These are phyloP conservation scores for Alternaria rosae DNA, from an alignment of 2,329 filamentous ascomycete species.

Conservation along the genomic window DNA sequence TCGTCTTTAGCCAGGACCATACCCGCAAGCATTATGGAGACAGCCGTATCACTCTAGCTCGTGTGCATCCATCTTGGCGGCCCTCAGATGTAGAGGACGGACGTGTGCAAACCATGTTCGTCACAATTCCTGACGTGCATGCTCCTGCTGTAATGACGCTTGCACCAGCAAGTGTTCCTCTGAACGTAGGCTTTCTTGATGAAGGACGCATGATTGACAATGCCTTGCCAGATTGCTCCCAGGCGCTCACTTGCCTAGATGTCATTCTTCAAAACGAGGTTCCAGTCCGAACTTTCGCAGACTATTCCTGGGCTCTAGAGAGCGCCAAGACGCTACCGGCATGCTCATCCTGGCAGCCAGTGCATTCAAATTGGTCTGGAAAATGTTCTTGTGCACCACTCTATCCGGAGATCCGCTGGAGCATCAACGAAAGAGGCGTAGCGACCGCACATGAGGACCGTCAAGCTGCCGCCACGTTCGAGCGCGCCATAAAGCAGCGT, in stretches of 20 bases:
- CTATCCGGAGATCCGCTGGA: slow-evolving; percentile 37
- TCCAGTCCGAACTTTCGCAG: slow-evolving; percentile 5
- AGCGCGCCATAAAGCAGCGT: slow-evolving; percentile 59
- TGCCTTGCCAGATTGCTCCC: slow-evolving; percentile 21
- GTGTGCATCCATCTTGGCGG: slow-evolving; percentile 49
- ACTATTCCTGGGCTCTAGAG: slow-evolving; percentile 35
- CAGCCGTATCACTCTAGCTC: slow-evolving; percentile 55
- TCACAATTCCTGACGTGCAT: slow-evolving; percentile 22
- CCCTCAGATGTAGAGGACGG: slow-evolving; percentile 32
- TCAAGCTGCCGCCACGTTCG: slow-evolving; percentile 58
- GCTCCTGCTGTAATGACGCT: slow-evolving; percentile 8
- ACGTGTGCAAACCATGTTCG: slow-evolving; percentile 1
- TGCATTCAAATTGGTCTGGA: not conserved
- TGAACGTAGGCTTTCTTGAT: slow-evolving; percentile 12
- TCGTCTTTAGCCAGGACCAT: slow-evolving; percentile 64
- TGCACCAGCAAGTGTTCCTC: not conserved
- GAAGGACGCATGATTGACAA: not conserved
- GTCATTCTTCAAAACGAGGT: slow-evolving; percentile 17
- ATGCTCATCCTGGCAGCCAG: slow-evolving; percentile 31
- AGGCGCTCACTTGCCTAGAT: slow-evolving; percentile 29
- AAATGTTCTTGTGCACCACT: slow-evolving; percentile 37
- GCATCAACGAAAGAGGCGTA: slow-evolving; percentile 22
- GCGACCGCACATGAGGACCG: slow-evolving; percentile 47
- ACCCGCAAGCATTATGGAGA: slow-evolving; percentile 57
- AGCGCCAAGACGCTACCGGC: slow-evolving; percentile 21